These are phyloP conservation scores for Malassezia nana DNA, from an alignment of 1,284 basidiomycete species.

Conservation along the genomic window DNA sequence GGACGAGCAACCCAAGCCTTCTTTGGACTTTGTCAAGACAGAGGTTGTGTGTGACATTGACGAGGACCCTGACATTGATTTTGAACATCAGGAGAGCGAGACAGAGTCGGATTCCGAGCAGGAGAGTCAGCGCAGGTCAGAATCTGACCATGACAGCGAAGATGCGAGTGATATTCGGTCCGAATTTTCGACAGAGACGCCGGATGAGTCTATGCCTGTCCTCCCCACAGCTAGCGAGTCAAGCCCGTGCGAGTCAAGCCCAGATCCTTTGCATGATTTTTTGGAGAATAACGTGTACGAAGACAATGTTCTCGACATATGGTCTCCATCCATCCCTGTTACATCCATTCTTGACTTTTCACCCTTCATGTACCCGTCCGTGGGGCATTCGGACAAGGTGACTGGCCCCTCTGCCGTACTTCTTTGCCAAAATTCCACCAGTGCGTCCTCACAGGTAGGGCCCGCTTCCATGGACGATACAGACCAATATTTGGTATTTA, in stretches of 20 bases:
- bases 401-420: neutral
- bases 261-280: neutral
- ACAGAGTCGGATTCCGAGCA: neutral
- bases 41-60: neutral
- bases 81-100: neutral
- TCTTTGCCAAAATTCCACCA: neutral
- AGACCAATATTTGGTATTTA: constrained; percentile 13
- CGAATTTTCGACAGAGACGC: neutral
- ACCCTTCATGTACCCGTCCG: neutral
- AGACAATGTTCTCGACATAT: neutral
- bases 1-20: neutral
- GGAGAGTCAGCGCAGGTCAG: neutral
- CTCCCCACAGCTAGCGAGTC: neutral
- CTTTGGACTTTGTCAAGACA: neutral
- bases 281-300: neutral
- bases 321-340: neutral
- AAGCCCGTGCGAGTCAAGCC: neutral
- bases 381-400: neutral
- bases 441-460: neutral
- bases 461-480: constrained; percentile 7
- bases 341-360: neutral
- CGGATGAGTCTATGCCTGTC: neutral
- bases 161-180: neutral
- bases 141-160: neutral
- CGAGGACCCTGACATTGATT: neutral